Conservation (phyloP, 208 protist species). For the Borovskyia barvae region DNA sequence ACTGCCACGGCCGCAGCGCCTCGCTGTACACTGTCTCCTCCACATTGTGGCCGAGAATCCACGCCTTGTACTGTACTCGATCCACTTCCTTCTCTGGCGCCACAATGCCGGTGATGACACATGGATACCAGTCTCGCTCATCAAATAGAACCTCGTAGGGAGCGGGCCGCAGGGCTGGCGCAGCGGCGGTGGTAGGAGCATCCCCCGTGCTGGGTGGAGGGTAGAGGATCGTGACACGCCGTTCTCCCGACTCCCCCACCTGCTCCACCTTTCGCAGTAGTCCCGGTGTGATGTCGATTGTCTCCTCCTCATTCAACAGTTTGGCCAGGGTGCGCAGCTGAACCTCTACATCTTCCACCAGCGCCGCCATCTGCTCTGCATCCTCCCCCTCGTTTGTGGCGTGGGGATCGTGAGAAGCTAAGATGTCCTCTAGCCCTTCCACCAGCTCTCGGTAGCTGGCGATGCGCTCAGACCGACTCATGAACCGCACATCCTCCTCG, state of each 20-base stretch:
- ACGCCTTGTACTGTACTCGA: constrained; percentile 51
- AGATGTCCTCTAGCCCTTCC: constrained; percentile 21
- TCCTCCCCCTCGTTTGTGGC: constrained; percentile 19
- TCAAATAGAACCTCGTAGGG: constrained; percentile 80
- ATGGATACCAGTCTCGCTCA: constrained; percentile 62
- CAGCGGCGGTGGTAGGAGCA: not conserved
- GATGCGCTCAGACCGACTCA: constrained; percentile 26
- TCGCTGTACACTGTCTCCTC: constrained; percentile 63
- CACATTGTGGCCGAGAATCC: constrained; percentile 74
- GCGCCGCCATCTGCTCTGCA: constrained; percentile 35
- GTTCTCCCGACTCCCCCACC: constrained; percentile 10
- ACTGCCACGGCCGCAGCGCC: constrained; percentile 55
- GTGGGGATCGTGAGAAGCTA: constrained; percentile 13
- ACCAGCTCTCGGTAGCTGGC: constrained; percentile 29
- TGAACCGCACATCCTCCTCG: constrained; percentile 24
- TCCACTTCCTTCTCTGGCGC: constrained; percentile 40
- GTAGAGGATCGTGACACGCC: constrained; percentile 12
- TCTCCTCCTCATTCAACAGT: constrained; percentile 60
- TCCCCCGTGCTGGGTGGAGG: not conserved
- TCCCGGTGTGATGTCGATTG: constrained; percentile 35
- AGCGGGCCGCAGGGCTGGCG: constrained; percentile 16
- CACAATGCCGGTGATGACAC: constrained; percentile 59
- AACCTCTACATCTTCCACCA: constrained; percentile 49
- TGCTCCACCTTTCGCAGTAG: constrained; percentile 23
- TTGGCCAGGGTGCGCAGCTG: constrained; percentile 39